phyloP scores from a whole-genome alignment of 148 eudicot genomes.

The Arbutus unedo region DNA sequence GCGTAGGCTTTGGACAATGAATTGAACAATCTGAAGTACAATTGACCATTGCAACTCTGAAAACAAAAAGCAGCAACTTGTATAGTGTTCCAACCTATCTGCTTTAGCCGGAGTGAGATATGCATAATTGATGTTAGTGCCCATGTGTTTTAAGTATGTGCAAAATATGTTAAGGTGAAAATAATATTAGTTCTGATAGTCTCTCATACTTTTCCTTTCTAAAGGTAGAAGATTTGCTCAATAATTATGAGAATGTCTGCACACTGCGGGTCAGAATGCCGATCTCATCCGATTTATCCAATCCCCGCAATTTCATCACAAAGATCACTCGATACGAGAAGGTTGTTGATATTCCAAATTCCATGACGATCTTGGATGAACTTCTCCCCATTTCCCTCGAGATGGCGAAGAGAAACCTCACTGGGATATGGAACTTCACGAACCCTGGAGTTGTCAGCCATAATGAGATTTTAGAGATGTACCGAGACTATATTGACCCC shows the following conservation, averaged over 20 bases:
- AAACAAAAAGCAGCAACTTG: not conserved
- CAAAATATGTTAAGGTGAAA: not conserved
- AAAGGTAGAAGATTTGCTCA: slow-evolving; percentile 54
- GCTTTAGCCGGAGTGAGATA: not conserved
- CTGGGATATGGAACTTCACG: slow-evolving; percentile 58
- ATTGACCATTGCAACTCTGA: too few species aligned
- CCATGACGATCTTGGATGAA: slow-evolving; percentile 55
- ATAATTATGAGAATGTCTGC: slow-evolving; percentile 51
- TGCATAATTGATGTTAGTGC: not conserved
- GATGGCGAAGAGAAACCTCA: slow-evolving; percentile 56
- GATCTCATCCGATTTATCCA: slow-evolving; percentile 46
- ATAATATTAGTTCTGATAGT: not conserved
- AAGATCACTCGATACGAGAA: slow-evolving; percentile 48
- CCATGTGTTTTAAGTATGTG: not conserved
- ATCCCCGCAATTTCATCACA: slow-evolving; percentile 57
- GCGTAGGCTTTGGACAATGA: not conserved
- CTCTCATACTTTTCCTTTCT: not conserved
- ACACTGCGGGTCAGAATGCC: slow-evolving; percentile 58
- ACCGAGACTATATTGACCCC: slow-evolving; percentile 44
- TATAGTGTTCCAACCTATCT: not conserved
- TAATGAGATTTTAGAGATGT: slow-evolving; percentile 54
- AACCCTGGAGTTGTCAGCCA: slow-evolving; percentile 64
- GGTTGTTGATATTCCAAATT: slow-evolving; percentile 55
- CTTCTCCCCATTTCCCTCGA: slow-evolving; percentile 54
- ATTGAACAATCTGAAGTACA: too few species aligned